These are phyloP conservation scores for Bacidia gigantensis DNA, from an alignment of 495 filamentous ascomycete genomes.

Conservation along the genomic window DNA sequence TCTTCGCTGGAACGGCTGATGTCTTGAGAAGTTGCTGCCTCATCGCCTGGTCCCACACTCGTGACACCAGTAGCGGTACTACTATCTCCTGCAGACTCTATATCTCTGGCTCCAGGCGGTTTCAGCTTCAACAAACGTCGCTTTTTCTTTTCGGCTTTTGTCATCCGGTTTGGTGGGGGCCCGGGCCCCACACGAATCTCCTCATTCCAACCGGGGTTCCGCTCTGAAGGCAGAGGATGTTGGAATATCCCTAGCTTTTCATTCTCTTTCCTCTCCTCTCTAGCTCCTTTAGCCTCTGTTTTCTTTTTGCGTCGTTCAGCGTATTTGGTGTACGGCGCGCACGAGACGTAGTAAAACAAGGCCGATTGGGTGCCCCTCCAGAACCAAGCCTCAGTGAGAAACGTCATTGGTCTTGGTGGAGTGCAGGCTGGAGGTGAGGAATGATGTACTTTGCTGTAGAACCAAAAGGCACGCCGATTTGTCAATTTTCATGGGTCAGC, in stretches of 20 bases:
- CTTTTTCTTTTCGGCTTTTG: constrained; percentile 25
- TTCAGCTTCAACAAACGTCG: constrained; percentile 25
- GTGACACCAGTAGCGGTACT: constrained; percentile 19
- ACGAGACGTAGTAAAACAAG: constrained; percentile 74
- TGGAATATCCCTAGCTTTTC: constrained; percentile 46
- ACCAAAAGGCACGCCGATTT: no score
- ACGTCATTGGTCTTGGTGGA: constrained; percentile 1
- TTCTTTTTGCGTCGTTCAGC: constrained; percentile 48
- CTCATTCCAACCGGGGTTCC: constrained; percentile 74
- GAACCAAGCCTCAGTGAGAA: constrained; percentile 29
- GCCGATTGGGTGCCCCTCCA: constrained; percentile 57
- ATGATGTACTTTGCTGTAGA: no score
- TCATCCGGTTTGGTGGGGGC: constrained; percentile 47
- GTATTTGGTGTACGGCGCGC: constrained; percentile 61
- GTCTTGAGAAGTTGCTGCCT: constrained; percentile 16
- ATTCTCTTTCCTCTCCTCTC: constrained; percentile 48
- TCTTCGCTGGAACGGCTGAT: constrained; percentile 27
- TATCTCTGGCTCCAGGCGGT: constrained; percentile 32
- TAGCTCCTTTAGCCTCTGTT: constrained; percentile 46
- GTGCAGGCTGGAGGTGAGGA: background rate
- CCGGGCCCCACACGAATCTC: constrained; percentile 71
- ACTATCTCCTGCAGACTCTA: constrained; percentile 15
- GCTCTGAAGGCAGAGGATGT: constrained; percentile 69
- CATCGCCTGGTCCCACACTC: constrained; percentile 25
- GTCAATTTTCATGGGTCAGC: no score